Percentiles rank a stretch among this genome's conserved stretches.
These are phyloP conservation scores for Elaeis guineensis DNA, from an alignment of 176 grass and related monocot species.

Conservation along the genomic window DNA sequence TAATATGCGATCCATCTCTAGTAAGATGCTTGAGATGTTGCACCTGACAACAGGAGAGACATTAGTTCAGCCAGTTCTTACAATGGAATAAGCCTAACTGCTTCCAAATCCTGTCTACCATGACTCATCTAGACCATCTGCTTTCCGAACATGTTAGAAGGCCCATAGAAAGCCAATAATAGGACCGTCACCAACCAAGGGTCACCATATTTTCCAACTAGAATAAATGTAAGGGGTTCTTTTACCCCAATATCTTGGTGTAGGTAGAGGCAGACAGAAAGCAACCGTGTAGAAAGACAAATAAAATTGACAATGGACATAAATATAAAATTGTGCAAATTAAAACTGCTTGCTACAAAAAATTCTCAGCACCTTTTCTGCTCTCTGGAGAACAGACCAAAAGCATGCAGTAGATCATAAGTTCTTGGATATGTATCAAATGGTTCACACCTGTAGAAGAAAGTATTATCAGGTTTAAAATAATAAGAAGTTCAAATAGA, in stretches of 20 bases:
- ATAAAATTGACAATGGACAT: not conserved
- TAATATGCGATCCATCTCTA: constrained; percentile 39
- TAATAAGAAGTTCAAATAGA: no score
- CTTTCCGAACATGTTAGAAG: not conserved
- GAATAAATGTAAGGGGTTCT: no score
- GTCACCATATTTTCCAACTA: no score
- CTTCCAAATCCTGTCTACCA: not conserved
- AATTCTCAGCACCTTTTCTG: constrained; percentile 22
- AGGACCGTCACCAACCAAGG: no score
- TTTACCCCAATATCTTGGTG: no score
- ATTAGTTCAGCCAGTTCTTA: not conserved
- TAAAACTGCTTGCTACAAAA: not conserved
- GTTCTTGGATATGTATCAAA: constrained; percentile 61
- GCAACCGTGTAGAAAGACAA: not conserved
- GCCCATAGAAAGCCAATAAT: no score
- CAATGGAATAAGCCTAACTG: not conserved
- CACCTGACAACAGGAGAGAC: constrained; percentile 15
- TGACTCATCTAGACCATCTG: not conserved
- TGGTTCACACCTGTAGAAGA: constrained; percentile 33
- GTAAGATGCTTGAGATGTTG: constrained; percentile 24
- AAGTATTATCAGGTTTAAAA: not conserved
- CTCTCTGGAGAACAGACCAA: constrained; percentile 39
- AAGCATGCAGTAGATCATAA: constrained; percentile 45
- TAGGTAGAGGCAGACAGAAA: no score
- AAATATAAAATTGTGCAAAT: not conserved